Evolutionary conservation across 129 eudicot genomes (phyloP).

Genomic region (Artemisia annua): DNA sequence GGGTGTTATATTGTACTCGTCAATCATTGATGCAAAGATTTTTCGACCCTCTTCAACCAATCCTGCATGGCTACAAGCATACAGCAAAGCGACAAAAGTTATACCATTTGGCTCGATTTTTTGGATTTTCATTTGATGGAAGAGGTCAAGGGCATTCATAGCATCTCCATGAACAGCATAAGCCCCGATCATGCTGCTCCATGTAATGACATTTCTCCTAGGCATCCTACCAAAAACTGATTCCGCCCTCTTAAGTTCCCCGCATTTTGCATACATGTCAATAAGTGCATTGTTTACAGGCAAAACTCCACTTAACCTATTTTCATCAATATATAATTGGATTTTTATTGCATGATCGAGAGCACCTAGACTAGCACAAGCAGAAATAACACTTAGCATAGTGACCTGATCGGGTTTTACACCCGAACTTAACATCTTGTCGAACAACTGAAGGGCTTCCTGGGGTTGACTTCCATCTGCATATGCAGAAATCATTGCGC

Average conservation of each 20-base stretch:
- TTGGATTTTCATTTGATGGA: constrained; percentile 55
- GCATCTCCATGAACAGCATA: constrained; percentile 75
- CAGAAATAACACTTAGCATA: constrained; percentile 77
- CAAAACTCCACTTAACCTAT: constrained; percentile 48
- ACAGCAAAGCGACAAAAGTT: constrained; percentile 69
- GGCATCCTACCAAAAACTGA: constrained; percentile 48
- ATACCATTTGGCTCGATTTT: constrained; percentile 61
- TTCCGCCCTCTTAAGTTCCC: constrained; percentile 58
- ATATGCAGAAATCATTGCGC: constrained; percentile 82
- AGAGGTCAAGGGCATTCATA: constrained; percentile 46
- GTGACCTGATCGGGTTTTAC: constrained; percentile 70
- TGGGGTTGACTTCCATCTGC: constrained; percentile 63
- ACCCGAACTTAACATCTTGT: constrained; percentile 51
- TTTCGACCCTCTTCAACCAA: constrained; percentile 60
- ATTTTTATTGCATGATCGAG: constrained; percentile 52
- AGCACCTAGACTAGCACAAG: constrained; percentile 72
- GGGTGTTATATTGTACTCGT: constrained; percentile 59
- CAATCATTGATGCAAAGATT: constrained; percentile 54
- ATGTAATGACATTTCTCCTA: constrained; percentile 57
- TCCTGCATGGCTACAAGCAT: constrained; percentile 83
- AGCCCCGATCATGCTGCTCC: constrained; percentile 76
- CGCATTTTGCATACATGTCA: constrained; percentile 88
- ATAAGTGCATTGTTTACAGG: constrained; percentile 68
- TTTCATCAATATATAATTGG: constrained; percentile 44
- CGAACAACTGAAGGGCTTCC: constrained; percentile 61